phyloP scores from a whole-genome alignment of 257 asterid genomes.

The Haberlea rhodopensis region DNA sequence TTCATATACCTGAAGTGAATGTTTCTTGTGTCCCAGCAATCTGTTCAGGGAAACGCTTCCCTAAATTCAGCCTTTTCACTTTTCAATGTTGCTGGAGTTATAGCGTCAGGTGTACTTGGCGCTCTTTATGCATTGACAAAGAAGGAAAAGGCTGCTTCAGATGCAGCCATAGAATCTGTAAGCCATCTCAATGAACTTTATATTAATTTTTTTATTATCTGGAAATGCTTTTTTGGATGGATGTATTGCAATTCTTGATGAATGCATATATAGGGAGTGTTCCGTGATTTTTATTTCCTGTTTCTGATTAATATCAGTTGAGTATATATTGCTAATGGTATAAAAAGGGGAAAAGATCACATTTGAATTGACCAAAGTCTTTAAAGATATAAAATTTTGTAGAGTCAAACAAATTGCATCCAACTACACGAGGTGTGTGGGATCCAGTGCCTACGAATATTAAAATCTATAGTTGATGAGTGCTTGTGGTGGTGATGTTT shows the following conservation, averaged over 20 bases:
- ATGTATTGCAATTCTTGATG: constrained; percentile 9
- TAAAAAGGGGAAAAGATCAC: neutral
- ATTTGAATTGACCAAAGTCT: too few relatives aligned
- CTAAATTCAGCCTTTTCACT: constrained; percentile 47
- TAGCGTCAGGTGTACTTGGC: constrained; percentile 66
- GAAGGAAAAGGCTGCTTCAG: constrained; percentile 52
- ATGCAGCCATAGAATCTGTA: constrained; percentile 70
- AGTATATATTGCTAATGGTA: constrained; percentile 3
- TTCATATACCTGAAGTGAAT: constrained; percentile 28
- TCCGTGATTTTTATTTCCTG: neutral
- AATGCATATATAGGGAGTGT: neutral
- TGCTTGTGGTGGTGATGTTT: too few relatives aligned
- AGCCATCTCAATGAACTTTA: constrained; percentile 28
- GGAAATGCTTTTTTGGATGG: constrained; percentile 3
- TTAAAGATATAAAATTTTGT: too few relatives aligned
- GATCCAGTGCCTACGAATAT: too few relatives aligned
- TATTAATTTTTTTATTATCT: constrained; percentile 14
- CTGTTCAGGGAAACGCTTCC: constrained; percentile 39
- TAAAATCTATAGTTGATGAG: too few relatives aligned
- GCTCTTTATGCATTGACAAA: constrained; percentile 53
- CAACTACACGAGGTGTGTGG: too few relatives aligned
- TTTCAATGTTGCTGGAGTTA: constrained; percentile 57
- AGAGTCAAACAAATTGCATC: too few relatives aligned
- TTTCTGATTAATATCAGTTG: too few relatives aligned
- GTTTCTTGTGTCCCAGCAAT: constrained; percentile 39